Base-by-base conservation (phyloP, 148 eudicot species). In the Rhododendron mucronatum region DNA sequence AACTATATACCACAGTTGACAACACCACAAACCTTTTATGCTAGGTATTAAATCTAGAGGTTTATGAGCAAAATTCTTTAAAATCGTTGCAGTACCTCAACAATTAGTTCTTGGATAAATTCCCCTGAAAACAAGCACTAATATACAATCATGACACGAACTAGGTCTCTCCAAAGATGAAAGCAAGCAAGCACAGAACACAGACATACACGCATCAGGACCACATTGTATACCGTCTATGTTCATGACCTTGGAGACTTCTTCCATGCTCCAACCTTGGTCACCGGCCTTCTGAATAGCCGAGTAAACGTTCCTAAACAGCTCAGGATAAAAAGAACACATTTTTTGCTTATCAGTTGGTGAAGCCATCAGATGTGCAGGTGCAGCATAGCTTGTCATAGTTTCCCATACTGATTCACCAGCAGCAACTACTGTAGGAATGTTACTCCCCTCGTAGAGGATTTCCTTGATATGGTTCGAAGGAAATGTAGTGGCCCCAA, bases 271-370 rank as follows among this genome's bases (percentile, higher is more conserved):
- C 91, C 95, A 86, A 65, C 98, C 98, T 90, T 97, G 96, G 88
- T 97, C 99, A 88, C 98, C 98, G 84, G 98, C 92, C 84, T 94
- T 92, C 87, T 93, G 96, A 86, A 95, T 91, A 67, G 89, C 93
- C 47, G 84, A 89, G 88, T 91, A 90, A 37, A 90, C 88, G 84
- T 88, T 90, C 88, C 82, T 91, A 97, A 89, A 44, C n/a, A 93
- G 87, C 78, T 93, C 90, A 16, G 97, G 92, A 85, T n/a, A n/a
- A n/a, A n/a, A n/a, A n/a, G n/a, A n/a, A n/a, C n/a, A 74, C 75
- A 51, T 82, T 63, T 75, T 45, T 82, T 84, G 89, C 87, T 88
- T 78, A 82, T 84, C 83, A 87, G 84, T 85, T 81, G 85, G 83
- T 78, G 87, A 85, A 69, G 89, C 84, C 20, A 84, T 82, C 81